phyloP scores from a whole-genome alignment of 225 moss, liverwort and hornwort species.

The Polytrichum formosum region DNA sequence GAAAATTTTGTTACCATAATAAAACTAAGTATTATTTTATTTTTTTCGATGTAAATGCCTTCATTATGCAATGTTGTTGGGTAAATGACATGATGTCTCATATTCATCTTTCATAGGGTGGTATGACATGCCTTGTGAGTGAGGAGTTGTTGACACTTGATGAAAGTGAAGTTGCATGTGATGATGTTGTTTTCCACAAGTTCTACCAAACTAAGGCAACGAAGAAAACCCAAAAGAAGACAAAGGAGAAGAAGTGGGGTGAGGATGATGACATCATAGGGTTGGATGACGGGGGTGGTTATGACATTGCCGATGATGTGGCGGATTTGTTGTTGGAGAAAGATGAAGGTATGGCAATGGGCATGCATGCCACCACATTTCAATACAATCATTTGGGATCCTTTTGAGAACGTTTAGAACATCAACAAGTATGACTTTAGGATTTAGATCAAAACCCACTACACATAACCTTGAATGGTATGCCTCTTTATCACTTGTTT shows the following conservation, averaged over 20 bases:
- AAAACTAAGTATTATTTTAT: too few relatives aligned
- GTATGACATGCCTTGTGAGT: conserved; percentile 50
- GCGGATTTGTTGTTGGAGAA: conserved; percentile 46
- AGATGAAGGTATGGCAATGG: conserved; percentile 57
- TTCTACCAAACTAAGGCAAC: conserved; percentile 74
- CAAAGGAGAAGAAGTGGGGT: conserved; percentile 49
- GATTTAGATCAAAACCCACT: too few relatives aligned
- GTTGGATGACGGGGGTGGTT: conserved; percentile 55
- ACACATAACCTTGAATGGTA: too few relatives aligned
- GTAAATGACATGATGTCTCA: neutral
- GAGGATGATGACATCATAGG: conserved; percentile 59
- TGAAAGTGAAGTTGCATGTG: conserved; percentile 88
- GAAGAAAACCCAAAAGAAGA: conserved; percentile 46
- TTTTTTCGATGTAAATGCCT: too few relatives aligned
- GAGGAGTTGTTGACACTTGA: conserved; percentile 72
- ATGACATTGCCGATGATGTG: conserved; percentile 69
- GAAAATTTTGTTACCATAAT: too few relatives aligned
- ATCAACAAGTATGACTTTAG: too few relatives aligned
- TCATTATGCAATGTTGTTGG: neutral
- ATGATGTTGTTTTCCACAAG: conserved; percentile 92
- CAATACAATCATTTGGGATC: too few relatives aligned
- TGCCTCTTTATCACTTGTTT: too few relatives aligned
- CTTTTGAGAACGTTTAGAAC: too few relatives aligned
- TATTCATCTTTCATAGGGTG: conserved; percentile 23
- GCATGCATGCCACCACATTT: neutral